Percentiles rank a stretch among this genome's conserved stretches.
Evolutionary conservation across 2,329 filamentous ascomycete species (phyloP).

Genomic region (Davidsoniella eucalypti): DNA sequence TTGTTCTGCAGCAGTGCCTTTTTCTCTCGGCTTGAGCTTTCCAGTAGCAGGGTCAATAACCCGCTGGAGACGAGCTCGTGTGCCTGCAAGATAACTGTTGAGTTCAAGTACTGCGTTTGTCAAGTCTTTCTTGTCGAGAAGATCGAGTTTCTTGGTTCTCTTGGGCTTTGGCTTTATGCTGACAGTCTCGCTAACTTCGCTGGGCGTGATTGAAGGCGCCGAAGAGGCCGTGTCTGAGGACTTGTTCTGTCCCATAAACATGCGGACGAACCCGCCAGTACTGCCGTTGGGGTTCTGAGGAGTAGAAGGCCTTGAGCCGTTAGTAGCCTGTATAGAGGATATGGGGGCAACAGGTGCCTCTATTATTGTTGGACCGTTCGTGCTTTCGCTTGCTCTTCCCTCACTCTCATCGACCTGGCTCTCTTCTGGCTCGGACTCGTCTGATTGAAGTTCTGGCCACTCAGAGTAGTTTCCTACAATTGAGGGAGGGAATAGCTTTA

Average conservation of each 20-base stretch:
- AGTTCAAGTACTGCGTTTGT: conserved; percentile 67
- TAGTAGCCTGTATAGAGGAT: background rate
- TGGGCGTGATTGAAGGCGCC: conserved; percentile 30
- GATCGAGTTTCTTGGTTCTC: conserved; percentile 18
- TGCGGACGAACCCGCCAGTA: conserved; percentile 32
- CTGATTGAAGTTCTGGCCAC: conserved; percentile 28
- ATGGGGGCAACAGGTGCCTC: background rate
- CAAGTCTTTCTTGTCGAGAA: conserved; percentile 66
- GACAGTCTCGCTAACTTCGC: conserved; percentile 37
- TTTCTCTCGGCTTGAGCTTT: conserved; percentile 37
- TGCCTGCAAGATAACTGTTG: conserved; percentile 75
- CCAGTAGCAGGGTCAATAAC: conserved; percentile 46
- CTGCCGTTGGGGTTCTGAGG: conserved; percentile 14
- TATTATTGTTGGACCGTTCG: background rate
- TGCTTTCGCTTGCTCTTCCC: conserved; percentile 13
- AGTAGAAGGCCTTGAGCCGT: conserved; percentile 8
- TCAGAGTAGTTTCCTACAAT: conserved; percentile 71
- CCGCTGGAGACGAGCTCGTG: conserved; percentile 48
- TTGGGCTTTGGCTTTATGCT: conserved; percentile 25
- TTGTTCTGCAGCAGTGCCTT: conserved; percentile 27
- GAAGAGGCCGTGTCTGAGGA: conserved; percentile 9
- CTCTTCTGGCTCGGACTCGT: conserved; percentile 24
- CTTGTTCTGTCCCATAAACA: conserved; percentile 27
- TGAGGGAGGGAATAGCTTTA: conserved; percentile 64
- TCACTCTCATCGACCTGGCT: conserved; percentile 15